Evolutionary conservation across 352 stramenopile species (phyloP).

Genomic region (Phytopythium oedochilum): DNA sequence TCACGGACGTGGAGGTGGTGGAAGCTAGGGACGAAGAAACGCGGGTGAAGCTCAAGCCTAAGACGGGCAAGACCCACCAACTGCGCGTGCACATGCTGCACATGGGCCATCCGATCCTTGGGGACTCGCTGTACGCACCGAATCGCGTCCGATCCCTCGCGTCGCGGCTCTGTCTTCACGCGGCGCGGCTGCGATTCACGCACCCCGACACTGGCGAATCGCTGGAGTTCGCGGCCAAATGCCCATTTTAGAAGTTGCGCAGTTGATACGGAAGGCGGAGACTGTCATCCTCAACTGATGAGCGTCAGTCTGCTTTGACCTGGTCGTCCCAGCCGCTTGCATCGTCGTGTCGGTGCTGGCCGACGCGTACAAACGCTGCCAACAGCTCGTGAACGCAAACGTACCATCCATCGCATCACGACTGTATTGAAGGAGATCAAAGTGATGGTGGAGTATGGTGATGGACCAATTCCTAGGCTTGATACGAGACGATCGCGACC

Average conservation of each 20-base stretch:
- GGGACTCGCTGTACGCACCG: conserved; percentile 84
- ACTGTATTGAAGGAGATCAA: conserved; percentile 18
- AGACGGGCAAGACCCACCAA: conserved; percentile 92
- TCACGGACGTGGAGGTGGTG: conserved; percentile 26
- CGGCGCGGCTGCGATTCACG: conserved; percentile 27
- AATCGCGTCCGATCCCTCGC: conserved; percentile 33
- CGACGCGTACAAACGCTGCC: conserved; percentile 5
- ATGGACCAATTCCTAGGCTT: conserved; percentile 12
- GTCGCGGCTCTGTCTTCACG: conserved; percentile 46
- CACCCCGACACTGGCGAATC: conserved; percentile 36
- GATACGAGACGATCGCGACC: conserved; percentile 14
- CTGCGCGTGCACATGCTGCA: conserved; percentile 92
- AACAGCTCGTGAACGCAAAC: conserved; percentile 16
- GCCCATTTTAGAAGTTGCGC: conserved; percentile 15
- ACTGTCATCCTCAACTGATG: no score
- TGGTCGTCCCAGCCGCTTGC: background rate
- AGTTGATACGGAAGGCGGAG: no score
- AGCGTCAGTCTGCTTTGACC: no score
- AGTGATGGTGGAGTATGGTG: conserved; percentile 15
- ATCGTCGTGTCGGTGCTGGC: background rate
- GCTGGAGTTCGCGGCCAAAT: conserved; percentile 22
- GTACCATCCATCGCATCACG: conserved; percentile 15
- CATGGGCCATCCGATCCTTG: conserved; percentile 91
- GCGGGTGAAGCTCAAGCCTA: conserved; percentile 57
- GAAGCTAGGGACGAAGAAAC: conserved; percentile 16